These are phyloP conservation scores for Colletotrichum sidae DNA, from an alignment of 2,329 filamentous ascomycete genomes.

Conservation along the genomic window DNA sequence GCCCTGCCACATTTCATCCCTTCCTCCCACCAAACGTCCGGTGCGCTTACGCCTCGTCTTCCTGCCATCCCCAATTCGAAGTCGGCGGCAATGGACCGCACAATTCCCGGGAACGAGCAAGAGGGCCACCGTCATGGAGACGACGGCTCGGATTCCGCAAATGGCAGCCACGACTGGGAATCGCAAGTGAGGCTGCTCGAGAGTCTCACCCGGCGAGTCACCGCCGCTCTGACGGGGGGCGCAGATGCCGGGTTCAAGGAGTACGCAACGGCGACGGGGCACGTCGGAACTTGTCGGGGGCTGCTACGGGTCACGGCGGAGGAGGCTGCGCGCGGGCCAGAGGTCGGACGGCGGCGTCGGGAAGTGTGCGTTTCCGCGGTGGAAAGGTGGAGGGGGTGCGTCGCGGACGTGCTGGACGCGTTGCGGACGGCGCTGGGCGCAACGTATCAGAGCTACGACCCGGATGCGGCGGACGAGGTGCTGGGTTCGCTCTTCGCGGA, in stretches of 20 bases:
- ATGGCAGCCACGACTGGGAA: slow-evolving; percentile 43
- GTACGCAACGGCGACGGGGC: slow-evolving; percentile 52
- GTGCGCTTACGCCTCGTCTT: too few relatives aligned
- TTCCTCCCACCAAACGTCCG: too few relatives aligned
- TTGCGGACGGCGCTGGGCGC: slow-evolving; percentile 55
- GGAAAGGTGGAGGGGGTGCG: slow-evolving; percentile 58
- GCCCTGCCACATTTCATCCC: too few relatives aligned
- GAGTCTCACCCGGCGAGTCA: slow-evolving; percentile 49
- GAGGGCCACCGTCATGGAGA: too few relatives aligned
- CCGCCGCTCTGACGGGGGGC: slow-evolving; percentile 47
- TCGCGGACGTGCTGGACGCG: slow-evolving; percentile 55
- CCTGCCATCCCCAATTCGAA: too few relatives aligned
- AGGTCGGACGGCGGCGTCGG: neutral
- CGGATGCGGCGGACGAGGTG: slow-evolving; percentile 55
- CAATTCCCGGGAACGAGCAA: too few relatives aligned
- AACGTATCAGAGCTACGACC: slow-evolving; percentile 59
- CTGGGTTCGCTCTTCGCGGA: slow-evolving; percentile 56
- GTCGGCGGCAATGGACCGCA: too few relatives aligned
- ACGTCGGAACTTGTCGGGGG: slow-evolving; percentile 5
- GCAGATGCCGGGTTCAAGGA: slow-evolving; percentile 59
- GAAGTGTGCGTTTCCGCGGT: slow-evolving; percentile 53
- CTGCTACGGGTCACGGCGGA: neutral
- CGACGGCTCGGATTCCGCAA: too few relatives aligned
- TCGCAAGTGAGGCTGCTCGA: slow-evolving; percentile 50
- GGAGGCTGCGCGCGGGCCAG: neutral